Conservation (phyloP, 208 protist genomes). For the Crithidia bombi region DNA sequence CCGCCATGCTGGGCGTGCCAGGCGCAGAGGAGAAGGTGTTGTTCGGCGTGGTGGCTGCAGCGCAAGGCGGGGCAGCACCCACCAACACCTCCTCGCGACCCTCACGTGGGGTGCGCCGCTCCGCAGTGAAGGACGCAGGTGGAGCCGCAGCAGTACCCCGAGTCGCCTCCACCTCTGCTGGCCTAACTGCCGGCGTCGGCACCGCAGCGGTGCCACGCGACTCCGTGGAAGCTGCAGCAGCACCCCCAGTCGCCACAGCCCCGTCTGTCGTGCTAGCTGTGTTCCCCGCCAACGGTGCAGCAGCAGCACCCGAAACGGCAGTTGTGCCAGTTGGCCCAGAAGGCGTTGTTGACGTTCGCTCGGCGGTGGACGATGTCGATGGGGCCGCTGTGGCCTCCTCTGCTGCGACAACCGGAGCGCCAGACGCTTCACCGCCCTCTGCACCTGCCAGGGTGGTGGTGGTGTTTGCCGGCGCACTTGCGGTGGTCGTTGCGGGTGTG, state of each 20-base stretch:
- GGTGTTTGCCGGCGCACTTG: not conserved
- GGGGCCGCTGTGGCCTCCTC: constrained; percentile 9
- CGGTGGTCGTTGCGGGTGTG: not conserved
- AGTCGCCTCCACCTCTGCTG: not conserved
- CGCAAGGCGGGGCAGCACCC: not conserved
- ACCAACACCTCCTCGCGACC: not conserved
- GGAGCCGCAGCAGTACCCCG: not conserved
- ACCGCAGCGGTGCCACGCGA: constrained; percentile 1
- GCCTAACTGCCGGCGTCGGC: not conserved
- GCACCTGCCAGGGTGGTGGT: constrained; percentile 10
- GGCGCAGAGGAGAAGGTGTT: constrained; percentile 8
- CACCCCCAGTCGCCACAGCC: constrained; percentile 12
- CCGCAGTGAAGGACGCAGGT: not conserved
- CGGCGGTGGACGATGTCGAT: not conserved
- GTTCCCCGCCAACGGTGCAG: too few species aligned
- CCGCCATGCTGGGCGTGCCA: constrained; percentile 15
- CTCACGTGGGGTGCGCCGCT: constrained; percentile 10
- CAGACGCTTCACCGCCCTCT: not conserved
- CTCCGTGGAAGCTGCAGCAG: too few species aligned
- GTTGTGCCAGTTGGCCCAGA: not conserved
- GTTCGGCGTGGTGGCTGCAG: constrained; percentile 4
- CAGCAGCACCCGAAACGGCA: too few species aligned
- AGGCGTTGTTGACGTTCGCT: not conserved
- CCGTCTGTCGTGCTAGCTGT: not conserved
- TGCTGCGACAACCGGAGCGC: constrained; percentile 1